Conservation (phyloP, 192 early-diverging fungal genomes). For the Neocallimastix lanati region DNA sequence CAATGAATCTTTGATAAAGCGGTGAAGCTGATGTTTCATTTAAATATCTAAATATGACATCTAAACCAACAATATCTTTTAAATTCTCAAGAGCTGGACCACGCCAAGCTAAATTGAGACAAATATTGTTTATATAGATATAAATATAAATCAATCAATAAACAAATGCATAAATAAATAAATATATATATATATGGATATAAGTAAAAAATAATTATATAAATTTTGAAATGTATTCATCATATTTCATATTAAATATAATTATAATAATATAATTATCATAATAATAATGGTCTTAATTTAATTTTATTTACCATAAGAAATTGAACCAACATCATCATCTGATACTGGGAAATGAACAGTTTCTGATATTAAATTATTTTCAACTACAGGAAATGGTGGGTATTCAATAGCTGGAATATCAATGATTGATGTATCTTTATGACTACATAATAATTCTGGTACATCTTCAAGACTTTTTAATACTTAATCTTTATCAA, state of each 20-base stretch:
- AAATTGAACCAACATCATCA: constrained; percentile 39
- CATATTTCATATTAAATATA: too few species aligned
- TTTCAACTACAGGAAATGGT: not conserved
- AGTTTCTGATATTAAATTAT: constrained; percentile 19
- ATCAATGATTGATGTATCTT: constrained; percentile 5
- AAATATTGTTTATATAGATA: too few species aligned
- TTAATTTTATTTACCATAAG: constrained; percentile 19
- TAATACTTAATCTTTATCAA: constrained; percentile 17
- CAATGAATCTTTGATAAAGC: constrained; percentile 58
- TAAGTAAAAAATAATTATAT: too few species aligned
- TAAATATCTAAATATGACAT: constrained; percentile 54
- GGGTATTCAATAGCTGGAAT: not conserved
- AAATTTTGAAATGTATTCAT: too few species aligned
- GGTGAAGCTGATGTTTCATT: constrained; percentile 48
- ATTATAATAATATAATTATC: too few species aligned
- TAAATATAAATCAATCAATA: too few species aligned
- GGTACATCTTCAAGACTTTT: constrained; percentile 27
- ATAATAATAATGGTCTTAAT: too few species aligned
- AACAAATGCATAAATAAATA: too few species aligned
- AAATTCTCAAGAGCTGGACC: constrained; percentile 49
- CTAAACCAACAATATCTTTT: constrained; percentile 33
- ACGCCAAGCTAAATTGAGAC: constrained; percentile 28
- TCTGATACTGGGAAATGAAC: constrained; percentile 43
- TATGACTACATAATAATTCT: constrained; percentile 16
- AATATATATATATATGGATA: too few species aligned